phyloP scores from a whole-genome alignment of 768 basidiomycete species.

The Mycena floridula region DNA sequence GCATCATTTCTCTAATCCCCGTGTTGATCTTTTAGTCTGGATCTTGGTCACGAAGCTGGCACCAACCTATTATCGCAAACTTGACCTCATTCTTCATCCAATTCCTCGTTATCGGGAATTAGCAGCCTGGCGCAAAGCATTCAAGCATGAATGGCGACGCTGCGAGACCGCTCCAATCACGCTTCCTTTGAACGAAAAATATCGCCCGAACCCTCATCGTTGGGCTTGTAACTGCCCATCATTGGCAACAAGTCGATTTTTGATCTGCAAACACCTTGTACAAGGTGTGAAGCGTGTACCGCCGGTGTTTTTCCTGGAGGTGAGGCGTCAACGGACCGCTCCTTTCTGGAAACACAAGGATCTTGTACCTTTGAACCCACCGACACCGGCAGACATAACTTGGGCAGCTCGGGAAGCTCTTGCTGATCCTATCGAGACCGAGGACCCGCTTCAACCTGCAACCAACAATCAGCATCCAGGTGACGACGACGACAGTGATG shows the following conservation, averaged over 20 bases:
- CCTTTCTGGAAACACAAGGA: conserved; percentile 17
- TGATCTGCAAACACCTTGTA: conserved; percentile 22
- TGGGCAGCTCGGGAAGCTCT: not conserved
- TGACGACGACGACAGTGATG: conserved; percentile 9
- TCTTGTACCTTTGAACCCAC: conserved; percentile 7
- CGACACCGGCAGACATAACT: not conserved
- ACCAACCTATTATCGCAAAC: conserved; percentile 20
- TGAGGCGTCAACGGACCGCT: conserved; percentile 11
- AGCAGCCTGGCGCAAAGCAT: conserved; percentile 17
- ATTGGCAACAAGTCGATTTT: conserved; percentile 16
- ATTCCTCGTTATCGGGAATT: conserved; percentile 17
- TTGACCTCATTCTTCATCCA: conserved; percentile 12
- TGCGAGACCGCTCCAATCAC: conserved; percentile 14
- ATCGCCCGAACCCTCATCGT: conserved; percentile 13
- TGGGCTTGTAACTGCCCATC: conserved; percentile 19
- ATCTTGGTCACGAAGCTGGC: conserved; percentile 23
- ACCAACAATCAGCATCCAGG: conserved; percentile 1
- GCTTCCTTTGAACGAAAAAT: conserved; percentile 17
- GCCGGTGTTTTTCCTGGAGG: conserved; percentile 18
- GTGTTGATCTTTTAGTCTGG: conserved; percentile 26
- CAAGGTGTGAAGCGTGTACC: conserved; percentile 14
- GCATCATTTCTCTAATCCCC: conserved; percentile 25
- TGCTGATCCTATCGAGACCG: not conserved
- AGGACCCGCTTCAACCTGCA: not conserved
- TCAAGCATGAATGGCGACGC: conserved; percentile 17